Conservation (phyloP, 495 filamentous ascomycete genomes). For the Rusavskia elegans region DNA sequence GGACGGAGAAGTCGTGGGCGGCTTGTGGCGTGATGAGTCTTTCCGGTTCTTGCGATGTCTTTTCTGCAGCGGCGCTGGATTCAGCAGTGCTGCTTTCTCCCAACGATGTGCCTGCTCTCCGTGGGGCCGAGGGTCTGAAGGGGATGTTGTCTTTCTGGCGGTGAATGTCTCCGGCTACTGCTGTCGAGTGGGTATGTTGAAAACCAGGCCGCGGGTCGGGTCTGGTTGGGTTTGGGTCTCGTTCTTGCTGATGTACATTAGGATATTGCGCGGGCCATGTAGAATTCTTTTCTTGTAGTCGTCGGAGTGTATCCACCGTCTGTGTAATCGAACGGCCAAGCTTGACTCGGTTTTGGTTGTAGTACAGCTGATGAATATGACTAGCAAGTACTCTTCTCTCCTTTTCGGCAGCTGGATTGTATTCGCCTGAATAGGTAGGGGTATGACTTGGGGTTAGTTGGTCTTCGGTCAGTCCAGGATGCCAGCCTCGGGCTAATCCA, state of each 20-base stretch:
- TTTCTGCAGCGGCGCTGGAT: slow-evolving; percentile 47
- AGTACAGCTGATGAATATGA: slow-evolving; percentile 60
- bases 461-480: slow-evolving; percentile 50
- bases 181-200: slow-evolving; percentile 35
- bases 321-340: slow-evolving; percentile 72
- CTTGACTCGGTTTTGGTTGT: slow-evolving; percentile 77
- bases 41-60: slow-evolving; percentile 42
- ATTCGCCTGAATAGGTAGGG: slow-evolving; percentile 31
- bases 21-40: slow-evolving; percentile 83
- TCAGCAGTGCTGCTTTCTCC: slow-evolving; percentile 51
- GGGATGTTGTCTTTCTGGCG: slow-evolving; percentile 18
- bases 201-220: slow-evolving; percentile 30
- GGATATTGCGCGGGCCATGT: slow-evolving; percentile 94
- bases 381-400: slow-evolving; percentile 46
- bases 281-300: slow-evolving; percentile 74
- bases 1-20: slow-evolving; percentile 84
- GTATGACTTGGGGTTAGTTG: slow-evolving; percentile 45
- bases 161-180: slow-evolving; percentile 19
- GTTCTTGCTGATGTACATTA: slow-evolving; percentile 48
- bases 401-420: slow-evolving; percentile 36
- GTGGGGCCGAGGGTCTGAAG: slow-evolving; percentile 35
- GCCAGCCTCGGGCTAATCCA: slow-evolving; percentile 24
- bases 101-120: slow-evolving; percentile 56
- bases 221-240: slow-evolving; percentile 20
- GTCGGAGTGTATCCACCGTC: slow-evolving; percentile 64